Conservation (phyloP, 2,329 filamentous ascomycete species). For the Talaromyces sp. region DNA sequence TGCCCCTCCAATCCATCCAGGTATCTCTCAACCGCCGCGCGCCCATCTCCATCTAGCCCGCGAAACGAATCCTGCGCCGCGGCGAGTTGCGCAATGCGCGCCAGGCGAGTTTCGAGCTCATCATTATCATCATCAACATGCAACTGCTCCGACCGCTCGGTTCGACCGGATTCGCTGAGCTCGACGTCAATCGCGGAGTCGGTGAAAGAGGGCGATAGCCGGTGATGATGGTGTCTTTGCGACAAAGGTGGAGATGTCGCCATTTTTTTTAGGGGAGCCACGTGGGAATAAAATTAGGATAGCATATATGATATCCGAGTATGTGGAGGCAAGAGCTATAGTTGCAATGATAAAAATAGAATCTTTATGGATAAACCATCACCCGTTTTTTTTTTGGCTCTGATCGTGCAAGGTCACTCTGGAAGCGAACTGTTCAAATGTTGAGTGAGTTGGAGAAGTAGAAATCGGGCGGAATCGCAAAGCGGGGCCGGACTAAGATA, state of each 20-base stretch:
- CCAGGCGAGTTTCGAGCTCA: slow-evolving; percentile 6
- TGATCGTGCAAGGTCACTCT: not conserved
- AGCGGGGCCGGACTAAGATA: not conserved
- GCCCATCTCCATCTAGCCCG: slow-evolving; percentile 17
- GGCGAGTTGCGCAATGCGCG: slow-evolving; percentile 6
- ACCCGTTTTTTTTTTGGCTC: too few species aligned
- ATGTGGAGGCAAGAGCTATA: not conserved
- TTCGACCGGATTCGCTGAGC: not conserved
- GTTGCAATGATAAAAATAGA: not conserved
- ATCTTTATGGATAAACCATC: not conserved
- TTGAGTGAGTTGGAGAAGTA: not conserved
- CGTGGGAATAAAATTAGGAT: not conserved
- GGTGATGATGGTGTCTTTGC: slow-evolving; percentile 1
- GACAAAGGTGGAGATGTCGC: not conserved
- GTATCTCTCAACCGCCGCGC: slow-evolving; percentile 29
- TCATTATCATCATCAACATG: slow-evolving; percentile 1
- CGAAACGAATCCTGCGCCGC: slow-evolving; percentile 7
- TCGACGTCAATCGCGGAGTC: slow-evolving; percentile 24
- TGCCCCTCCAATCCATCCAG: slow-evolving; percentile 19
- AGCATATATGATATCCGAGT: not conserved
- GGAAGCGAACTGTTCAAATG: too few species aligned
- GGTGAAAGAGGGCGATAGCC: slow-evolving; percentile 18
- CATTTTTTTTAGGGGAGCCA: not conserved
- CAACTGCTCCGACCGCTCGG: not conserved
- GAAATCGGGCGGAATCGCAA: not conserved